Evolutionary conservation across 371 early-diverging fungal genomes (phyloP).

Genomic region (Conidiobolus incongruus): DNA sequence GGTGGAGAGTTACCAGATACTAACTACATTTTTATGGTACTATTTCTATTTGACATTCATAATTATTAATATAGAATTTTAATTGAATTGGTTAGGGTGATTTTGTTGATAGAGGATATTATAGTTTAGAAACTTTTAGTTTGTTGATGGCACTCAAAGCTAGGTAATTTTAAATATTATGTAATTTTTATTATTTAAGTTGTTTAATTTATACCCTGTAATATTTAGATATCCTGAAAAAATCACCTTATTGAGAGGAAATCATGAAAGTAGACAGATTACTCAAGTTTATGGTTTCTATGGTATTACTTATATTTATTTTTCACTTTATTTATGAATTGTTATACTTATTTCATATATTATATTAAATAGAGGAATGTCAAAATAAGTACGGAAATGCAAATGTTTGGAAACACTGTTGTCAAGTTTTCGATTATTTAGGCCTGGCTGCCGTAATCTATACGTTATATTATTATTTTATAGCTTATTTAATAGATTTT

Average conservation of each 20-base stretch:
- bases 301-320: conserved; percentile 12
- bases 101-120: conserved; percentile 99
- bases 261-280: too few relatives aligned
- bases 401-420: conserved; percentile 98
- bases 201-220: neutral
- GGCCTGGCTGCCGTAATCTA: conserved; percentile 80
- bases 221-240: conserved; percentile 70
- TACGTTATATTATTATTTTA: neutral
- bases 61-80: too few relatives aligned
- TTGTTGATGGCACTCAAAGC: conserved; percentile 89
- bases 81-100: conserved; percentile 44
- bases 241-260: conserved; percentile 93
- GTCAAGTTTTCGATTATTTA: conserved; percentile 95
- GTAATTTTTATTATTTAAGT: neutral
- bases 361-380: conserved; percentile 82
- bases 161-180: neutral
- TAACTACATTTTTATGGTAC: conserved; percentile 89
- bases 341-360: too few relatives aligned
- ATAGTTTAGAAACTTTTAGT: conserved; percentile 93
- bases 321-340: neutral
- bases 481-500: neutral
- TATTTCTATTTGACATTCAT: neutral
- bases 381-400: conserved; percentile 93
- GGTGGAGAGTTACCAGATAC: conserved; percentile 95
- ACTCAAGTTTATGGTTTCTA: conserved; percentile 99